Base-by-base conservation (phyloP, 2,329 filamentous ascomycete species). In the Xylaria sp. region DNA sequence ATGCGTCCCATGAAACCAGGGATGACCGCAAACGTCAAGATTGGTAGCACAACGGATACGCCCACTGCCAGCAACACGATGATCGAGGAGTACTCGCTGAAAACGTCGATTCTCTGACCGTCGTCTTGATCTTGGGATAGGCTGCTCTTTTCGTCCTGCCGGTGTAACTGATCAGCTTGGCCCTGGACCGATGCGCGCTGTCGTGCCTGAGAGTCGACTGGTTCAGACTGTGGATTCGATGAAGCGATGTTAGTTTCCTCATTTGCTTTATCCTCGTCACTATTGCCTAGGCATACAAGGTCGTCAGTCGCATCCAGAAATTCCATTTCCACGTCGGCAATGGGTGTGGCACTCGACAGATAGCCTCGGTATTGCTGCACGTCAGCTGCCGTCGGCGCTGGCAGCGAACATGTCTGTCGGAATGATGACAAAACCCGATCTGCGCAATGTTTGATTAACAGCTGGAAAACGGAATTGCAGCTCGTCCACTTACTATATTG, bases 391-490 rank as follows among this genome's bases (percentile, higher is more conserved):
- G 75, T 73, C 0, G 86, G 84, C 3, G 76, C 67, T 0, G 77
- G 74, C 10, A 85, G 75, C 16, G 75, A 74, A 63, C 81, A 82
- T 0, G 79, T 77, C 56, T 78, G 74, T 63, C 77, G 78, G 68
- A 83, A 89, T 0, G 85, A 83, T 1, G 80, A 72, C 54, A 90
- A 73, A 1, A 84, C 80, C 65, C 84, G 80, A 63, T 85, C 83
- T 86, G 57, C 23, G 47, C 11, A 18, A 46, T 23, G 1, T 35
- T 51, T 3, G 19, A 30, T 58, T 54, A 64, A 23, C 37, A 52
- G 8, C 52, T 52, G 18, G 18, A 37, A 11, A 55, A 11, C 8
- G 13, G 44, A 0, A 49, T n/a, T 13, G 2, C 55, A 59, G 35
- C 23, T 13, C 16, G 18, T 48, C 13, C 4, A 5, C 82, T 72